Base-by-base conservation (phyloP, 2,329 filamentous ascomycete genomes). In the Trichophyton verrucosum region DNA sequence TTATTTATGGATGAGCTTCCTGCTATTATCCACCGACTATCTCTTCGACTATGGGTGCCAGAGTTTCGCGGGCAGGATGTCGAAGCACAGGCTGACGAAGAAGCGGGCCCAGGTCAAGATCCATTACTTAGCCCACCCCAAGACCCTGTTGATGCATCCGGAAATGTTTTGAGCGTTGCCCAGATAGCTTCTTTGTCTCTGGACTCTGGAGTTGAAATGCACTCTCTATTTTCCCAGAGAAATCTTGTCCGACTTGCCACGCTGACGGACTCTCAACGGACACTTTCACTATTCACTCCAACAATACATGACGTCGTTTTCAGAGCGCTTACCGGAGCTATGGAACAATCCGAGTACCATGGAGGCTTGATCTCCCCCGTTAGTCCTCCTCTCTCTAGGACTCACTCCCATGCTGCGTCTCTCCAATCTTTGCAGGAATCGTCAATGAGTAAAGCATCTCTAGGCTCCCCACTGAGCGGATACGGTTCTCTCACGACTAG, bases 1-100 rank as follows among this genome's bases (percentile, higher is more conserved):
- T 73, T 99, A 65, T 95, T 99, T 80, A 97, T 97, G 91, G 92
- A 99, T 65, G 94, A 99, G 72, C 77, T 99, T 24, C 94, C 94
- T 0, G 91, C 92, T 57, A 97, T 97, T 62, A 96, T 99, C 64
- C 94, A 99, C 74, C 84, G 91, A 58, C 77, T 99, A 20, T 97
- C 92, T 0, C 78, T 97, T 61, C 85, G 89, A 65, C 75, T 96
- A 57, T 96, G 91, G 86, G 94, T 90, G 60, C 89, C 91, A 0
- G 92, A 97, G 66, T 89, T 94, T 71, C 81, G 85, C 58, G 79
- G 80, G 40, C 80, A 84, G 63, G 79, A 83, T 56, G 70, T 64
- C 71, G 76, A 77, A 61, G 70, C 74, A 0, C 82, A 63, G 9
- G 38, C 38, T 33, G 33, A 44, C 11, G 61, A 46, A 4, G 59